These are phyloP conservation scores for Drosera spatulata DNA, from an alignment of 179 eudicot genomes.

Conservation along the genomic window DNA sequence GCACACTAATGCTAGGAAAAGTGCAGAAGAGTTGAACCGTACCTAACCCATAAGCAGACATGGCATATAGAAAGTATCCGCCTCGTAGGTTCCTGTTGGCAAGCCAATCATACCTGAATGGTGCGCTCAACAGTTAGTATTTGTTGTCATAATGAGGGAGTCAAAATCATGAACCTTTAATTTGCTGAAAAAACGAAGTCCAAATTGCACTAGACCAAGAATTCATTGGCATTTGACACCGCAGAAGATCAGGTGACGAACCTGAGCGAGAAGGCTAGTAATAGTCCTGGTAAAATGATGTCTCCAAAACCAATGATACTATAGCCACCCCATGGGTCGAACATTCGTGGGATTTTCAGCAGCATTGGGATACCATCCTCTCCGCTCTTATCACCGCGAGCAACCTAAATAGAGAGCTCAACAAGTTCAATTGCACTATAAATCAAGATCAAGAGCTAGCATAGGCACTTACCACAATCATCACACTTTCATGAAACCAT, in stretches of 20 bases:
- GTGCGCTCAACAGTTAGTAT: neutral
- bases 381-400: slow-evolving; percentile 94
- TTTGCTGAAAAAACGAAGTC: neutral
- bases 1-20: neutral
- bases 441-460: slow-evolving; percentile 1
- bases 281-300: slow-evolving; percentile 82
- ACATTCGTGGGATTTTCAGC: slow-evolving; percentile 87
- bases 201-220: neutral
- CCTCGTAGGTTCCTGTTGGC: slow-evolving; percentile 59
- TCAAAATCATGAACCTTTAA: neutral
- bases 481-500: slow-evolving; percentile 89
- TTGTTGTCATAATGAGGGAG: neutral
- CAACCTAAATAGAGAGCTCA: slow-evolving; percentile 43
- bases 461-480: slow-evolving; percentile 79
- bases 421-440: slow-evolving; percentile 2
- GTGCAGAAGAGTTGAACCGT: slow-evolving; percentile 4
- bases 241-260: slow-evolving; percentile 7
- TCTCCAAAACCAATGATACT: slow-evolving; percentile 98
- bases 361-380: slow-evolving; percentile 99
- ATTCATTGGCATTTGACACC: neutral
- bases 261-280: slow-evolving; percentile 86
- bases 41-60: slow-evolving; percentile 92
- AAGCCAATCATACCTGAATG: slow-evolving; percentile 91
- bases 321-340: slow-evolving; percentile 15
- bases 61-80: slow-evolving; percentile 92